A percentile compares a stretch with the other conserved stretches of the same genome.
phyloP scores from a whole-genome alignment of 306 rosid species.

The Corylus avellana region DNA sequence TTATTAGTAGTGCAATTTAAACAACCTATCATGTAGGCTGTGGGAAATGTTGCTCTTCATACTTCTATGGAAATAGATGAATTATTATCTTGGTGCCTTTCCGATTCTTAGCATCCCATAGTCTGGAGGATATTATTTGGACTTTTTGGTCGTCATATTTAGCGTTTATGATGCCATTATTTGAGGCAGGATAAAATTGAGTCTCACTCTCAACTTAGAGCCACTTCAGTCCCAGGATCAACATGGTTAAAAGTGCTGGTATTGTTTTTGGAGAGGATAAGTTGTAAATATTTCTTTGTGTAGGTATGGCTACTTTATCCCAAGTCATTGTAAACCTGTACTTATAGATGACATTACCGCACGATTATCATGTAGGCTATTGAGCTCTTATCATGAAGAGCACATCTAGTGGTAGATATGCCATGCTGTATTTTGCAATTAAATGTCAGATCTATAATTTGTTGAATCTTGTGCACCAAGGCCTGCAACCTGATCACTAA shows the following conservation, averaged over 20 bases:
- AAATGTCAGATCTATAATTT: background rate
- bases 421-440: background rate
- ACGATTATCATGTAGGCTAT: background rate
- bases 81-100: too few relatives aligned
- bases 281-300: background rate
- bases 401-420: background rate
- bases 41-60: background rate
- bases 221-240: background rate
- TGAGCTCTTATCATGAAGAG: background rate
- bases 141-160: too few relatives aligned
- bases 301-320: background rate
- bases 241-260: background rate
- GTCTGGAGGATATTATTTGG: too few relatives aligned
- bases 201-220: background rate
- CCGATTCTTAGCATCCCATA: too few relatives aligned
- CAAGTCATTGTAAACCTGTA: background rate
- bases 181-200: constrained; percentile 2
- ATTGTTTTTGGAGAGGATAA: background rate
- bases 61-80: background rate
- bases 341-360: background rate
- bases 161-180: background rate
- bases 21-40: background rate
- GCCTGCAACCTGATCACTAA: background rate
- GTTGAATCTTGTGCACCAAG: background rate
- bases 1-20: background rate